Percentiles rank a stretch among this genome's conserved stretches.
Evolutionary conservation across 1,284 basidiomycete genomes (phyloP).

Genomic region (Fomitiporia mediterranea): DNA sequence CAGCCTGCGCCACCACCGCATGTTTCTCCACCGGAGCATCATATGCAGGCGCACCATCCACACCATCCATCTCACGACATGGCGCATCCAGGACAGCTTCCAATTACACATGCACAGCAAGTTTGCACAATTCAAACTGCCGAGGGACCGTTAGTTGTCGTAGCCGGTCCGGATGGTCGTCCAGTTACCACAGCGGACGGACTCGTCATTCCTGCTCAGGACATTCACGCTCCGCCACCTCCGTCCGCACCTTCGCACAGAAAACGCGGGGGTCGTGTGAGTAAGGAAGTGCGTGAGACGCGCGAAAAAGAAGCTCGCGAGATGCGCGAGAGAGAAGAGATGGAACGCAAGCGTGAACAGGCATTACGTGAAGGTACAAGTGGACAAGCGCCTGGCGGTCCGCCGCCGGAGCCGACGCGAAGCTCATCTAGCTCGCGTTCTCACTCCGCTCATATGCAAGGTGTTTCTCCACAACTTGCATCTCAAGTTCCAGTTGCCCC

Average conservation of each 20-base stretch:
- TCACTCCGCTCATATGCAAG: neutral
- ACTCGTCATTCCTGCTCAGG: constrained; percentile 6
- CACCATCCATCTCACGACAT: constrained; percentile 5
- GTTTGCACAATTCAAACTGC: constrained; percentile 8
- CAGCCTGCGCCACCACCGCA: constrained; percentile 11
- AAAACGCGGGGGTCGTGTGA: constrained; percentile 10
- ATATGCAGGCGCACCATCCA: constrained; percentile 7
- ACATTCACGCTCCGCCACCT: constrained; percentile 3
- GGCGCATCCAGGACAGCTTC: constrained; percentile 16
- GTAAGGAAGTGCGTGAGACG: constrained; percentile 5
- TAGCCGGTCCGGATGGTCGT: constrained; percentile 15
- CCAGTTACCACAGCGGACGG: constrained; percentile 14
- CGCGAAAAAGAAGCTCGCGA: constrained; percentile 7
- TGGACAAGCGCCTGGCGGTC: neutral
- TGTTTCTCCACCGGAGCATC: constrained; percentile 6
- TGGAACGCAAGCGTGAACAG: constrained; percentile 5
- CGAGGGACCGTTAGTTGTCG: constrained; percentile 14
- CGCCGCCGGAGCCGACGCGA: neutral
- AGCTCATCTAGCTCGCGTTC: constrained; percentile 4
- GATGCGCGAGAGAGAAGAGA: constrained; percentile 10
- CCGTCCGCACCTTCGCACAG: neutral
- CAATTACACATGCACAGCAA: constrained; percentile 13
- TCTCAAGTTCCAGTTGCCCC: neutral
- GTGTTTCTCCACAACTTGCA: neutral
- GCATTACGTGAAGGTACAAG: neutral